Evolutionary conservation across 2,329 filamentous ascomycete species (phyloP).

Genomic region (Curvularia sp.): DNA sequence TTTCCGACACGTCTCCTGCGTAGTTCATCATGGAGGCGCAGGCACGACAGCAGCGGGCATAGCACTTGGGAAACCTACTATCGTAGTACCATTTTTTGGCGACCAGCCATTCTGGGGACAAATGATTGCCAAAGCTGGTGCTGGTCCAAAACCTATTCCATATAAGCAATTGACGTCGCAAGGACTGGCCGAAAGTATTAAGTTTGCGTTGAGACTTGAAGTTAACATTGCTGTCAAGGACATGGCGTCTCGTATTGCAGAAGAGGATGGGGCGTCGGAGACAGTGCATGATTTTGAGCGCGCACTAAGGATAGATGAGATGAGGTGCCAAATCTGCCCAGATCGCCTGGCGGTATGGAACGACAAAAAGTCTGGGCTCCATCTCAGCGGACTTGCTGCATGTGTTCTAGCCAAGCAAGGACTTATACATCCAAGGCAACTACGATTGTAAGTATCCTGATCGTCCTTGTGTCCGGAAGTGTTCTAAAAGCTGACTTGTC

Average conservation of each 20-base stretch:
- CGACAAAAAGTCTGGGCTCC: slow-evolving; percentile 28
- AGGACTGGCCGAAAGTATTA: slow-evolving; percentile 57
- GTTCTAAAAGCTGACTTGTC: not conserved
- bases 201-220: slow-evolving; percentile 53
- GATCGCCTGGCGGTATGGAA: slow-evolving; percentile 29
- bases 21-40: slow-evolving; percentile 67
- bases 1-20: slow-evolving; percentile 62
- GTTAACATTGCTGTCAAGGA: slow-evolving; percentile 29
- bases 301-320: slow-evolving; percentile 20
- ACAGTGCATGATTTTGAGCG: slow-evolving; percentile 25
- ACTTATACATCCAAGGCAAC: slow-evolving; percentile 16
- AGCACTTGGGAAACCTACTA: slow-evolving; percentile 59
- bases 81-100: slow-evolving; percentile 65
- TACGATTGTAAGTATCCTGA: slow-evolving; percentile 21
- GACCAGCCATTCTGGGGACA: slow-evolving; percentile 66
- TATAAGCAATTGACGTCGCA: slow-evolving; percentile 55
- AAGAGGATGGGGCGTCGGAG: slow-evolving; percentile 26
- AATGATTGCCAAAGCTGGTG: slow-evolving; percentile 59
- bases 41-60: slow-evolving; percentile 66
- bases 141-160: slow-evolving; percentile 59
- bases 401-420: slow-evolving; percentile 15
- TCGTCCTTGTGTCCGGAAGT: not conserved
- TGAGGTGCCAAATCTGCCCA: slow-evolving; percentile 33
- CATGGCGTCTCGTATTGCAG: slow-evolving; percentile 28
- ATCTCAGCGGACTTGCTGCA: slow-evolving; percentile 29